These are phyloP conservation scores for Eucalyptus lansdowneana DNA, from an alignment of 345 rosid genomes.

Conservation along the genomic window DNA sequence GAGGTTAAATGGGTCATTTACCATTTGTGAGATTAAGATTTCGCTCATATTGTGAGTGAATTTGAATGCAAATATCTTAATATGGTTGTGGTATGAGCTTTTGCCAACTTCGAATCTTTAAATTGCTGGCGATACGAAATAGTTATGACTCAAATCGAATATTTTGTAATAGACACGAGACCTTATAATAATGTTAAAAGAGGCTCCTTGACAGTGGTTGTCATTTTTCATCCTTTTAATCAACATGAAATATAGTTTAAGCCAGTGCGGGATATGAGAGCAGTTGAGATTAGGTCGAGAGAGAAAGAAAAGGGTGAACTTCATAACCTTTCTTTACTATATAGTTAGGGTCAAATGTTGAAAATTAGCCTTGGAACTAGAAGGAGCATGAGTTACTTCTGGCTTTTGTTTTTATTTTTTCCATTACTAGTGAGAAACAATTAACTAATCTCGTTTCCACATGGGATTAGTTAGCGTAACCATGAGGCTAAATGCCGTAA, in stretches of 20 bases:
- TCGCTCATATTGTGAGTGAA: neutral
- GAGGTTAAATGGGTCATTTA: neutral
- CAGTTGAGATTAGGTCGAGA: neutral
- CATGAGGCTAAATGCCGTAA: neutral
- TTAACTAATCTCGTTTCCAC: neutral
- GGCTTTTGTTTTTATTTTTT: neutral
- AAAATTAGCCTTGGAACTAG: neutral
- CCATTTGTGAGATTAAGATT: neutral
- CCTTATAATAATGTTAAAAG: neutral
- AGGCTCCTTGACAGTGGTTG: rapidly evolving
- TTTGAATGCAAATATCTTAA: neutral
- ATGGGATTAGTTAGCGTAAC: neutral
- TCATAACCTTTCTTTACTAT: neutral
- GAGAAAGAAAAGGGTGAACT: neutral
- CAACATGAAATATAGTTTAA: neutral
- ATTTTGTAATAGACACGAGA: rapidly evolving
- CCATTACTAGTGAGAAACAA: neutral
- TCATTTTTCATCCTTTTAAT: neutral
- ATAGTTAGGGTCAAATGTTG: neutral
- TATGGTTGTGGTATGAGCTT: neutral
- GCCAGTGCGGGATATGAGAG: neutral
- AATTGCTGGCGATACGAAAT: rapidly evolving
- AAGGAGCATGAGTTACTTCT: neutral
- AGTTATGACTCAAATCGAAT: rapidly evolving
- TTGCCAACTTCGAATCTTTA: rapidly evolving